Percentiles rank a stretch among this genome's conserved stretches.
Conservation (phyloP, 192 early-diverging fungal species). For the Entomortierella lignicola region DNA sequence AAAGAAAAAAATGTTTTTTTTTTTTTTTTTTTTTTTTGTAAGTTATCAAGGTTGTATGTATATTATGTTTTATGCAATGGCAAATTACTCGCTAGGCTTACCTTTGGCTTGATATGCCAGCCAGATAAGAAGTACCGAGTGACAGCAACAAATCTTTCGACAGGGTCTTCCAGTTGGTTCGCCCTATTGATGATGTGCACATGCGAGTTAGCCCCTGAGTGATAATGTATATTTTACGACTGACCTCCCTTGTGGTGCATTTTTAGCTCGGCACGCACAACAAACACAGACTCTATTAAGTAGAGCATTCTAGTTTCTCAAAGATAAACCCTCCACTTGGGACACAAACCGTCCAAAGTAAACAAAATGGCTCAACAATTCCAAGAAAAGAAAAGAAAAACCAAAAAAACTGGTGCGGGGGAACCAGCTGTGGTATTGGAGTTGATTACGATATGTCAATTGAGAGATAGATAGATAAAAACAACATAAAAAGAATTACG, state of each 20-base stretch:
- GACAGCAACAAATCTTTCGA: slow-evolving; percentile 83
- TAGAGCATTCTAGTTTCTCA: neutral
- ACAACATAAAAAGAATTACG: no score
- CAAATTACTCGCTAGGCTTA: no score
- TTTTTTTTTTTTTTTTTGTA: slow-evolving; percentile 88
- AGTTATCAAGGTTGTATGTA: slow-evolving; percentile 65
- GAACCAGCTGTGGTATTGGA: no score
- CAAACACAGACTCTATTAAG: neutral
- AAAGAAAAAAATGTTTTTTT: slow-evolving; percentile 85
- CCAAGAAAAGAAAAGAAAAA: neutral
- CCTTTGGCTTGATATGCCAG: slow-evolving; percentile 94
- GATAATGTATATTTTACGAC: neutral
- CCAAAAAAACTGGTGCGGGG: no score
- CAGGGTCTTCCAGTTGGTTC: slow-evolving; percentile 72
- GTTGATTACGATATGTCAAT: no score
- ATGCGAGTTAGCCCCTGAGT: neutral
- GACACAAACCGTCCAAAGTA: slow-evolving; percentile 5
- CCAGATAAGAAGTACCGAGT: slow-evolving; percentile 90
- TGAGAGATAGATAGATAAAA: no score
- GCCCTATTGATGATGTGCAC: slow-evolving; percentile 63
- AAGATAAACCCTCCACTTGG: neutral
- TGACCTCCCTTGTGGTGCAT: neutral
- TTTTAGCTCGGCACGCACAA: neutral
- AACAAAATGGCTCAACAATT: neutral
- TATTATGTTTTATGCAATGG: no score